Base-by-base conservation (phyloP, 2,329 filamentous ascomycete genomes). In the Fusarium heterosporum region DNA sequence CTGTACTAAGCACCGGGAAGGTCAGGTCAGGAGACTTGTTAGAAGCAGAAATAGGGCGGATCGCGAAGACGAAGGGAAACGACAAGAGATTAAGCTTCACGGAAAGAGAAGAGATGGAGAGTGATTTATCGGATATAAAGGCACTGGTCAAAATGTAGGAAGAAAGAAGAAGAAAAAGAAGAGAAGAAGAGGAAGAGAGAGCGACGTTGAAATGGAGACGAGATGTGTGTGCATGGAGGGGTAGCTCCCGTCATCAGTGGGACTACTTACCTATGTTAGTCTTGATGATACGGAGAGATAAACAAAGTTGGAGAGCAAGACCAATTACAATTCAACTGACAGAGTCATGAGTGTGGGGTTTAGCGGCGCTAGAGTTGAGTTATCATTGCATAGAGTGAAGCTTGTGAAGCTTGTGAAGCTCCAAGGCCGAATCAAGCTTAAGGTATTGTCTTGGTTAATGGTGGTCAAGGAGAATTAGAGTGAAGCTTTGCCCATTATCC, bases 81-180 rank as follows among this genome's bases (percentile, higher is more conserved):
- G 38, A 25, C 47, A 50, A 40, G 46, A 19, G n/a, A 29, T 49
- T 58, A 40, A 54, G 56, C 40, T 39, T 69, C 46, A 28, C 42
- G 52, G 50, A 38, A 43, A 62, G 52, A 69, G 58, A 68, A 71
- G 42, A 51, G 32, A 46, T 28, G 32, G 43, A 30, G 19, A n/a
- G 45, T 51, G 40, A 47, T 32, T 32, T 45, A 17, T 55, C 32
- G 36, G 45, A 67, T 38, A 40, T 29, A 58, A 48, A 59, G 45
- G 43, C 22, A 55, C 52, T 29, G 28, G 26, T 22, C 22, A 22
- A 52, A 38, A 25, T 34, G 29, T 53, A 57, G 45, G 50, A 28
- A 7, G 38, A 28, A 28, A 32, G 26, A 41, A 34, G 14, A 38
- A 16, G 17, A 11, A 22, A 29, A 29, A 30, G 19, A 30, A 38